These are phyloP conservation scores for Straminergon stramineum DNA, from an alignment of 225 moss, liverwort and hornwort species.

Conservation along the genomic window DNA sequence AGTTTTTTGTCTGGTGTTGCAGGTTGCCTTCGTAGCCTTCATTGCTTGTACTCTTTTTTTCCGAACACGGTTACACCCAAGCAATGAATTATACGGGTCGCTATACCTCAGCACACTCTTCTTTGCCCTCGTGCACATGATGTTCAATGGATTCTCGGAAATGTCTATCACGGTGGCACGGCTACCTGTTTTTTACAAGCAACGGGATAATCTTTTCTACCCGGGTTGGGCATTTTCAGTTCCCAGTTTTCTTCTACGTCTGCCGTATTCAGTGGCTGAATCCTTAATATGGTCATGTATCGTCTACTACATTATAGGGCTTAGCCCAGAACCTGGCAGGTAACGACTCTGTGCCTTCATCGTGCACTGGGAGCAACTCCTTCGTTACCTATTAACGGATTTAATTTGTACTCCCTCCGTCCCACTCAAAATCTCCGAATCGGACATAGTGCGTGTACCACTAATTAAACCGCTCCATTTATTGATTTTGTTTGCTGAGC, in stretches of 20 bases:
- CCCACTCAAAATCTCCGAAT: not conserved
- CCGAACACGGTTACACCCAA: conserved; percentile 64
- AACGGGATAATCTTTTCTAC: conserved; percentile 81
- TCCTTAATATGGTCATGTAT: conserved; percentile 70
- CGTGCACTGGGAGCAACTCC: not conserved
- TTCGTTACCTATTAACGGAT: not conserved
- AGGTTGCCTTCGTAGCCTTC: conserved; percentile 68
- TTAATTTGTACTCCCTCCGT: not conserved
- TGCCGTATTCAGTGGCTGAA: conserved; percentile 65
- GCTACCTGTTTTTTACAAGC: conserved; percentile 81
- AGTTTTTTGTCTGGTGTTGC: not conserved
- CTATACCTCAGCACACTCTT: conserved; percentile 67
- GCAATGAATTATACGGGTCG: conserved; percentile 40
- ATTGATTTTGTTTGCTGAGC: not conserved
- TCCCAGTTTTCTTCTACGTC: conserved; percentile 62
- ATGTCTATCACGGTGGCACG: conserved; percentile 80
- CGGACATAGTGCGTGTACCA: not conserved
- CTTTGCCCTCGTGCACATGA: conserved; percentile 71
- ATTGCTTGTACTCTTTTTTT: conserved; percentile 69
- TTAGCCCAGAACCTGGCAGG: conserved; percentile 74
- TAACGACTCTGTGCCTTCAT: not conserved
- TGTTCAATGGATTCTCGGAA: conserved; percentile 95
- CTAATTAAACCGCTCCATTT: not conserved
- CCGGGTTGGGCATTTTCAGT: conserved; percentile 83
- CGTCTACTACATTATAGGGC: conserved; percentile 65